Evolutionary conservation across 1,284 basidiomycete species (phyloP), one percentile per base, ranked within the genome.

Genomic region (Peniophora sp.): DNA sequence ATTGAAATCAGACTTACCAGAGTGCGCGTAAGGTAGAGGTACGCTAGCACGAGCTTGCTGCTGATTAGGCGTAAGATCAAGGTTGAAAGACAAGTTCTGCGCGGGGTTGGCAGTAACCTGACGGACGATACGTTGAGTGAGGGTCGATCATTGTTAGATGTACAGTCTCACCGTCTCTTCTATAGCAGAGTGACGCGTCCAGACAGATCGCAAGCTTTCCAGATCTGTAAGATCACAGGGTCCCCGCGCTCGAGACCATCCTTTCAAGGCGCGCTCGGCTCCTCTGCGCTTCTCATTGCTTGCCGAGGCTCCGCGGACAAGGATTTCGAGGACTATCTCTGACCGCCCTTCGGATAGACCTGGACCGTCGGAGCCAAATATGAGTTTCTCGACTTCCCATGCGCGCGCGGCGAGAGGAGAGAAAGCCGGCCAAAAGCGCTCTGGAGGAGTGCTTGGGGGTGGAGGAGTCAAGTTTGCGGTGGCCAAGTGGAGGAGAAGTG

Each of bases 21-120:
- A 81, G 59, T 93, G 91, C 3, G 77, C 87, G 61, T 95, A 96
- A 5, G 93, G 93, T 34, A 96, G 67, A 11, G 89, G 88, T 1
- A 96, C 92, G 48, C 80, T 75, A 1, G 89, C 83, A 49, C 90
- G 77, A 14, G 85, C 84, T 54, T 78, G 76, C 61, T 86, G 83
- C 63, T 97, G 93, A n/a, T 85, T 77, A 14, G 79, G 73, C n/a
- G 92, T 95, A 49, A 96, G 78, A 52, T 71, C 78, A 23, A 97
- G 76, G 64, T 95, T 95, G 75, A 97, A 97, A 0, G 91, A 75
- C 8, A 89, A 66, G 56, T 82, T 76, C 55, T 84, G 78, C 0
- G 80, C 83, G 2, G 81, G 76, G 59, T 85, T 79, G 2, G 68
- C 65, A 23, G 69, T 61, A 45, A 61, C 60, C 72, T 81, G 49